Evolutionary conservation across 1,139 yeast species (phyloP).

Genomic region (Blastobotrys buckinghamii): DNA sequence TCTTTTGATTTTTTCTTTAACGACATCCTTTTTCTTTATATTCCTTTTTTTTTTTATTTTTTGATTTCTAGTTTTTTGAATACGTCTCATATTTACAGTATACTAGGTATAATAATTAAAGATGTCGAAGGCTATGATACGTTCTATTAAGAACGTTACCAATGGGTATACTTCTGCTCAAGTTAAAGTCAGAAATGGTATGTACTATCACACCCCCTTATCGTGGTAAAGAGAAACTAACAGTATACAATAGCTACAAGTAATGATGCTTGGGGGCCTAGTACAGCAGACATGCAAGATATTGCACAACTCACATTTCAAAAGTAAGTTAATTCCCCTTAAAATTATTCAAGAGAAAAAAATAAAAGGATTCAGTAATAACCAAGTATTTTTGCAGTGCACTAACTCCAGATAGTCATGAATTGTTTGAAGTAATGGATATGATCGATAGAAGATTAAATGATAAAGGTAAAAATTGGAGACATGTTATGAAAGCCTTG

Average conservation of each 20-base stretch:
- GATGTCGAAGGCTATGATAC: slow-evolving; percentile 74
- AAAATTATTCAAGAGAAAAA: neutral
- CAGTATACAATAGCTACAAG: slow-evolving; percentile 59
- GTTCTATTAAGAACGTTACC: slow-evolving; percentile 88
- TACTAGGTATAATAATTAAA: neutral
- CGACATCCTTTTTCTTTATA: no score
- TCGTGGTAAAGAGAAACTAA: no score
- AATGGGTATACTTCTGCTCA: slow-evolving; percentile 88
- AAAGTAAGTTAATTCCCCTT: slow-evolving; percentile 29
- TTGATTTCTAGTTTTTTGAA: neutral
- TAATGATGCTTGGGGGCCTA: slow-evolving; percentile 83
- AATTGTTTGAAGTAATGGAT: slow-evolving; percentile 88
- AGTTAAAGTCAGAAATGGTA: slow-evolving; percentile 70
- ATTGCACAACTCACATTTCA: slow-evolving; percentile 71
- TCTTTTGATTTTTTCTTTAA: no score
- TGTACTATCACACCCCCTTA: slow-evolving; percentile 7
- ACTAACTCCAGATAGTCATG: slow-evolving; percentile 41
- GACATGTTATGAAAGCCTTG: slow-evolving; percentile 82
- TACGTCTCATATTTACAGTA: neutral
- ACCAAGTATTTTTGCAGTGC: slow-evolving; percentile 9
- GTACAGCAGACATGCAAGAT: slow-evolving; percentile 78
- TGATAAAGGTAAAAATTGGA: slow-evolving; percentile 97
- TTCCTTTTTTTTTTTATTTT: neutral
- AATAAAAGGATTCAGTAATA: neutral
- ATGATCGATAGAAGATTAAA: slow-evolving; percentile 90